Percentiles rank a stretch among this genome's conserved stretches.
Conservation (phyloP, 805 yeast genomes). For the Yarrowia hollandica region DNA sequence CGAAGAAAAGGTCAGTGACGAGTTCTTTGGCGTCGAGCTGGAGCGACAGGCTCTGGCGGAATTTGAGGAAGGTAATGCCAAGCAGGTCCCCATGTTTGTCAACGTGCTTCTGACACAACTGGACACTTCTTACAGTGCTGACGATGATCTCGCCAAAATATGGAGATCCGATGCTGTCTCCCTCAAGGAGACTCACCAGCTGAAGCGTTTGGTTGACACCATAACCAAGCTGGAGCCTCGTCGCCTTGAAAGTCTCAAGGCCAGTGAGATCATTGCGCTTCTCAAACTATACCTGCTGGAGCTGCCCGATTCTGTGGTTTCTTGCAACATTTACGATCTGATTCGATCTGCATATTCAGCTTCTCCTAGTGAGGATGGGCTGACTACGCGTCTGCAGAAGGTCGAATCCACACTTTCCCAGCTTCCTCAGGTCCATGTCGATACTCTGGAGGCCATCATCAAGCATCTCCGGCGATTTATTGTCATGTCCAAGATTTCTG, state of each 20-base stretch:
- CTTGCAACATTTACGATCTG: slow-evolving; percentile 61
- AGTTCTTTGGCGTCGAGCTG: slow-evolving; percentile 78
- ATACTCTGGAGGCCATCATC: slow-evolving; percentile 33
- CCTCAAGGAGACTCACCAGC: slow-evolving; percentile 19
- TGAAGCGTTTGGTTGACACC: slow-evolving; percentile 10
- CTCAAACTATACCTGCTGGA: slow-evolving; percentile 68
- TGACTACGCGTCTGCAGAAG: not conserved
- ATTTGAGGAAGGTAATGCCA: slow-evolving; percentile 9
- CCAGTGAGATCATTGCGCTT: slow-evolving; percentile 57
- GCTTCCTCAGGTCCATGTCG: slow-evolving; percentile 34
- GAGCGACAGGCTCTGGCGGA: slow-evolving; percentile 26
- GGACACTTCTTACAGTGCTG: not conserved
- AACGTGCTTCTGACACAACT: not conserved
- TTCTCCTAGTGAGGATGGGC: not conserved
- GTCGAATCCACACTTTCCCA: slow-evolving; percentile 35
- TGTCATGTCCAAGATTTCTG: not conserved
- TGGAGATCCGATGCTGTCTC: slow-evolving; percentile 24
- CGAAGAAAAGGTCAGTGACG: slow-evolving; percentile 58
- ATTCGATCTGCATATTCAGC: slow-evolving; percentile 57
- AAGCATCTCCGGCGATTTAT: slow-evolving; percentile 31
- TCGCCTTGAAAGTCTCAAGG: not conserved
- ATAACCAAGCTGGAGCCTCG: not conserved
- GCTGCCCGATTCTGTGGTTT: slow-evolving; percentile 70
- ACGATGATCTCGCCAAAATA: not conserved
- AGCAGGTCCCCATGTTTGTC: slow-evolving; percentile 6